Base-by-base conservation (phyloP, 208 protist genomes). In the Spongospora subterranea region DNA sequence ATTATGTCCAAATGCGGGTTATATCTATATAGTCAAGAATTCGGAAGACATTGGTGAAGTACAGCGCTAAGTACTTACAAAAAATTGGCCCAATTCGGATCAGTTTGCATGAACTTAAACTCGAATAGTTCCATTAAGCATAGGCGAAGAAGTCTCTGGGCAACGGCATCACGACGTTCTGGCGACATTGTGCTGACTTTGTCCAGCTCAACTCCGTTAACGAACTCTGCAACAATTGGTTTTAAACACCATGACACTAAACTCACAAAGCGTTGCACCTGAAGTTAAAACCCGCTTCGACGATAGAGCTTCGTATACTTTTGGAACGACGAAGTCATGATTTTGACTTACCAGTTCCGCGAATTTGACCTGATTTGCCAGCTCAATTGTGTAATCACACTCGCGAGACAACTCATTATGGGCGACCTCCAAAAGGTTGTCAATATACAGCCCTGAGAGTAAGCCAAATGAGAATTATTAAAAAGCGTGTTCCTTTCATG, bases 81-180 rank as follows among this genome's bases (percentile, higher is more conserved):
- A 92, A 98, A 99, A 92, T 99, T 99, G 38, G 96, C 94, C 92
- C 96, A 99, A 94, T 98, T 98, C 20, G 98, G 98, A 90, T 99
- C 98, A 0, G 97, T 98, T 93, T 99, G 98, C 98, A 99, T 98
- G 88, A 97, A 98, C 17, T 92, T 90, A 94, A 96, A 99, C 65
- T 95, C 89, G 91, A 99, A 99, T 1, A 98, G 92, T 91, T 99
- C 98, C 0, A 94, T 93, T 54, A 99, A 91, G 88, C 94, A 95
- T 6, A 97, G 54, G 1, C 91, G 93, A 90, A 98, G 91, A 64
- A 99, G 93, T 54, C 92, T 89, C 32, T 96, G 90, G 0, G 95
- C 96, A 0, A 98, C 92, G 88, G 94, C 94, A 90, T 97, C 95
- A 53, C 95, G 71, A 35, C 71, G 71, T 43, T 82, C 71, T 20